Evolutionary conservation across 495 filamentous ascomycete species (phyloP), one percentile per base, ranked within the genome.

Genomic region (Hypomontagnella submonticulosa): DNA sequence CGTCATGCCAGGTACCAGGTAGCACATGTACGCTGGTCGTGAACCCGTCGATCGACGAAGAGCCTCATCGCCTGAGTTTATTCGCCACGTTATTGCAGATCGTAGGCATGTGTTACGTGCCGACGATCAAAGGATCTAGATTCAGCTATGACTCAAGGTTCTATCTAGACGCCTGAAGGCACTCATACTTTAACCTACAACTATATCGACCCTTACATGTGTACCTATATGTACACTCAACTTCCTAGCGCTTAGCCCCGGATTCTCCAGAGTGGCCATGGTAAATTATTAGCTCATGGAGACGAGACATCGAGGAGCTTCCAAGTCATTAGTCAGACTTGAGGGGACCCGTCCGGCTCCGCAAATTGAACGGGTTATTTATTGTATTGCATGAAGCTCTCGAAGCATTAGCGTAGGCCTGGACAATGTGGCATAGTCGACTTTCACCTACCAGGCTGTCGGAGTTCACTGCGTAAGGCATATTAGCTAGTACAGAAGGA

Each of bases 41-140:
- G 46, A 52, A 42, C 38, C 27, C 37, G 38, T 57, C 52, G 37
- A 57, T 64, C 53, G 38, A 47, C 34, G 13, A 57, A 56, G 63
- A 67, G 63, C 63, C 63, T 61, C 63, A 57, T 66, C n/a, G 19
- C 40, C 15, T 42, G 23, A 38, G 40, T 32, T 19, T 40, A 18
- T 19, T 30, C 11, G 50, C 37, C 34, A 20, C 36, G 36, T 38
- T 13, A 38, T 38, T 13, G n/a, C n/a, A 27, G 23, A 27, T 27
- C 23, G 23, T 27, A 27, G 3, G 6, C 23, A 16, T 18, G 36
- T 41, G 16, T 27, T 46, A 46, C 16, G 8, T 11, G 18, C 4
- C 43, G 19, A 46, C 16, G 8, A 46, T 27, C 6, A 46, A 20
- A 9, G 15, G 23, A 27, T 27, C 23, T 27, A 27, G 23, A 27